Base-by-base conservation (phyloP, 139 green algal species). In the Monoraphidium neglectum region DNA sequence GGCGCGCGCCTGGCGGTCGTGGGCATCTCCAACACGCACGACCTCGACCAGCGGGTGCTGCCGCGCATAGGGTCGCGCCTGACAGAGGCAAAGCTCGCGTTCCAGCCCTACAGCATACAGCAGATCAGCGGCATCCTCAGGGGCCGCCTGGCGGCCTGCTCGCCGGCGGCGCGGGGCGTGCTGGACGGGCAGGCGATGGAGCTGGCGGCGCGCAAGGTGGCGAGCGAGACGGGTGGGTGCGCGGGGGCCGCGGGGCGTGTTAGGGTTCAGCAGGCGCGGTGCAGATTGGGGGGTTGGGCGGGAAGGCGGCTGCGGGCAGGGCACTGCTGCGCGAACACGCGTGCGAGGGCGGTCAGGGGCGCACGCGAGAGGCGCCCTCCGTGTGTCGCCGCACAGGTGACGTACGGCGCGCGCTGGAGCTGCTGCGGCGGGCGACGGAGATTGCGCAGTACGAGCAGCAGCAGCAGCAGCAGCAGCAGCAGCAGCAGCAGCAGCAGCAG, bases 1-100 rank as follows among this genome's bases (percentile, higher is more conserved):
- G 84, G 89, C 70, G 82, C 86, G 15, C 83, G 86, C 16, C 83
- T 98, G 53, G 86, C 84, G 12, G 88, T 98, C 32, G 93, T 98
- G 37, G 95, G 95, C 74, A 97, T 99, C 64, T 94, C 94, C 67
- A 99, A 99, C 89, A 99, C 96, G 0, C 93, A 98, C 72, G 95
- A 99, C 87, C 87, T 99, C 35, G 95, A 96, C 15, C 90, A 98
- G 81, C 87, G 96, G 4, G 87, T 99, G 49, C 90, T 98, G 73
- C 95, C 92, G 6, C 87, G 91, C 74, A 98, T 99, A 62, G 53
- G 49, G 77, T 90, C 83, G 70, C 83, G 89, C 8, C 82, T 95
- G 56, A 83, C 82, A 0, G 82, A 83, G 46, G 72, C 71, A 70
- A 92, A 93, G 77, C 65, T 97, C 6, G 85, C 86, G 15, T 97